A percentile compares a stretch with the other conserved stretches of the same genome.
Conservation (phyloP, 768 basidiomycete species). For the Filobasidium floriforme region DNA sequence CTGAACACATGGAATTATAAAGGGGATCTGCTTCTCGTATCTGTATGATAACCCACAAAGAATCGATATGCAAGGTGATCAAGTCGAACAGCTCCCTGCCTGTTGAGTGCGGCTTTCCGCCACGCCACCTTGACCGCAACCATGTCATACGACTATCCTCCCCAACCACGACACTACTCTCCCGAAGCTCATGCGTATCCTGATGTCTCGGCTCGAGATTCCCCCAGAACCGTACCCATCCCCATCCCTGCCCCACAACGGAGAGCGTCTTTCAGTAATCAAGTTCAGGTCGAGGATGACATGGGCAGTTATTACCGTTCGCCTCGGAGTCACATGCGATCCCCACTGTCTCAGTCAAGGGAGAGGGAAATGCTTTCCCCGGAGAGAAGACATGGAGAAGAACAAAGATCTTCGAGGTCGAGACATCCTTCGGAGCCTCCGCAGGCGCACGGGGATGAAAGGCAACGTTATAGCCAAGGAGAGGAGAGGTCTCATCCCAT, state of each 20-base stretch:
- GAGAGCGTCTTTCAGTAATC: not conserved
- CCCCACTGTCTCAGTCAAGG: not conserved
- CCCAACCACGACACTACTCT: not conserved
- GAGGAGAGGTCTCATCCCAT: not conserved
- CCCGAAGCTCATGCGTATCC: not conserved
- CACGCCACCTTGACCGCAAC: no score
- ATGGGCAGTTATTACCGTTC: not conserved
- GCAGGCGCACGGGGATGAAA: no score
- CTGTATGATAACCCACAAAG: no score
- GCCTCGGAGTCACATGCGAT: not conserved
- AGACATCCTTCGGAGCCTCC: not conserved
- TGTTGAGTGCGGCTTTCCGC: no score
- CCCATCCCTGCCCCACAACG: not conserved
- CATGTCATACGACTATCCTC: not conserved
- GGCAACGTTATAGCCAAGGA: no score
- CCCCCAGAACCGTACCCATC: not conserved
- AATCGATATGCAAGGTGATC: no score
- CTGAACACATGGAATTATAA: no score
- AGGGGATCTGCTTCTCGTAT: no score
- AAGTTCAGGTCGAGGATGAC: not conserved
- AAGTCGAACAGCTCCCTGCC: no score
- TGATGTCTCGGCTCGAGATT: not conserved
- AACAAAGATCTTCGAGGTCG: not conserved
- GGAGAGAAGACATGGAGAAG: not conserved
- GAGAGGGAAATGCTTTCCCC: not conserved